Evolutionary conservation across 1,284 basidiomycete genomes (phyloP).

Genomic region (Microbotryum saponariae): DNA sequence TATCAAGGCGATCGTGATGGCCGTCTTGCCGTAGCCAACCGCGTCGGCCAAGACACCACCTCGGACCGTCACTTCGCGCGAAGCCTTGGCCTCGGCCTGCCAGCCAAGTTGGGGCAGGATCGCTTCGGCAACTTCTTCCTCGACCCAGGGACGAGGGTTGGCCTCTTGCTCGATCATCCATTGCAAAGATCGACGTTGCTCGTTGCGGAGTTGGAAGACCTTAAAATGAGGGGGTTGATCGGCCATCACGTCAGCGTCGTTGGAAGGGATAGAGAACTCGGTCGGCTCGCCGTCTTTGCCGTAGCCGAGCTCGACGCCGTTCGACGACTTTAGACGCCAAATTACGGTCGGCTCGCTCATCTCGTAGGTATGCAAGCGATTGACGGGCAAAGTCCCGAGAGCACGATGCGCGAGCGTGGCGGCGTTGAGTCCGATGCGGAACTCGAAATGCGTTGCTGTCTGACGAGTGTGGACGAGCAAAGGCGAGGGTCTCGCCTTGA

Average conservation of each 20-base stretch:
- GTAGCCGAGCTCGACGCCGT: constrained; percentile 11
- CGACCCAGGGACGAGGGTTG: constrained; percentile 60
- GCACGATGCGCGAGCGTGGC: constrained; percentile 82
- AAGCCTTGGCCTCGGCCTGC: constrained; percentile 84
- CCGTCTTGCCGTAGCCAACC: constrained; percentile 94
- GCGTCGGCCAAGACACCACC: constrained; percentile 88
- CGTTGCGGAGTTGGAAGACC: constrained; percentile 57
- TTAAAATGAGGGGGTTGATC: constrained; percentile 71
- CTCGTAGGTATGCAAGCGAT: constrained; percentile 65
- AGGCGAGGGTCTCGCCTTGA: constrained; percentile 77
- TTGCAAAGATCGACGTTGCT: constrained; percentile 79
- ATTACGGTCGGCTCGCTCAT: constrained; percentile 47
- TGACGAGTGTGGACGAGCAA: constrained; percentile 80
- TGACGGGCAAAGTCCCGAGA: constrained; percentile 63
- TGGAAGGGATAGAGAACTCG: constrained; percentile 63
- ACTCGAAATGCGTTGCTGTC: constrained; percentile 54
- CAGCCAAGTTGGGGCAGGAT: constrained; percentile 76
- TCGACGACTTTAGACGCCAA: constrained; percentile 50
- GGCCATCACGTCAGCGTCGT: constrained; percentile 66
- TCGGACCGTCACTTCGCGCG: constrained; percentile 63
- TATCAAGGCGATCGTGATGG: constrained; percentile 83
- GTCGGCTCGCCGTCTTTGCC: not conserved
- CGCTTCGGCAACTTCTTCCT: constrained; percentile 91
- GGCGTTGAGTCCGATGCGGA: constrained; percentile 80
- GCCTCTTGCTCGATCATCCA: constrained; percentile 90